Conservation (phyloP, 73 alveolate genomes). For the Paramecium tetraurelia region DNA sequence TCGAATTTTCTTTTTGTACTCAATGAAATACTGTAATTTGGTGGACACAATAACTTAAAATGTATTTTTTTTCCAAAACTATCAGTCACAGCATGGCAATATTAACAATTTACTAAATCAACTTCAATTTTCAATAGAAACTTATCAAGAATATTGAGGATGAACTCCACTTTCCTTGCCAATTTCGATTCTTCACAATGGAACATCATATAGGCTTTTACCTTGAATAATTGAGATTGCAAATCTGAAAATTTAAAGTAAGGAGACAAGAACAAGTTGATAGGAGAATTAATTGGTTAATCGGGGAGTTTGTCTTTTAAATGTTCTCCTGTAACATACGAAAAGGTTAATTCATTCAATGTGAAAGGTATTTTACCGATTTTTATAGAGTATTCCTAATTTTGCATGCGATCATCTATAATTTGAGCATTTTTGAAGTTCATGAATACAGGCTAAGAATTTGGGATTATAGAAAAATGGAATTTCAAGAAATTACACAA, state of each 20-base stretch:
- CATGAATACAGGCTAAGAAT: neutral
- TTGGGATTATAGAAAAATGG: neutral
- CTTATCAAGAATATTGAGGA: neutral
- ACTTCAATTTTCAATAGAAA: neutral
- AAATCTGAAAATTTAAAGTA: neutral
- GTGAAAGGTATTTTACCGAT: neutral
- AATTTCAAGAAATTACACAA: neutral
- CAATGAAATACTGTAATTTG: neutral
- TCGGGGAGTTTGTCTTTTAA: neutral
- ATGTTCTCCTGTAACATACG: neutral
- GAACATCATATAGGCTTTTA: neutral
- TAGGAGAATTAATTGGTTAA: neutral
- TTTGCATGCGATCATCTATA: neutral
- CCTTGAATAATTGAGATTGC: neutral
- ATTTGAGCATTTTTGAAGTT: neutral
- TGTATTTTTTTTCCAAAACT: neutral
- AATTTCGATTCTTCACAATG: neutral
- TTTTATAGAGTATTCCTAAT: neutral
- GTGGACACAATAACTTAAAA: slow-evolving; percentile 14
- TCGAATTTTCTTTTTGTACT: neutral
- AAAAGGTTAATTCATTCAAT: neutral
- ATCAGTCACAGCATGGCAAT: neutral
- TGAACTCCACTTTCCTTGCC: neutral
- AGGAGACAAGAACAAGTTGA: neutral
- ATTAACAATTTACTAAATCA: neutral